These are phyloP conservation scores for Aureobasidium pullulans DNA, from an alignment of 2,329 filamentous ascomycete species.

Conservation along the genomic window DNA sequence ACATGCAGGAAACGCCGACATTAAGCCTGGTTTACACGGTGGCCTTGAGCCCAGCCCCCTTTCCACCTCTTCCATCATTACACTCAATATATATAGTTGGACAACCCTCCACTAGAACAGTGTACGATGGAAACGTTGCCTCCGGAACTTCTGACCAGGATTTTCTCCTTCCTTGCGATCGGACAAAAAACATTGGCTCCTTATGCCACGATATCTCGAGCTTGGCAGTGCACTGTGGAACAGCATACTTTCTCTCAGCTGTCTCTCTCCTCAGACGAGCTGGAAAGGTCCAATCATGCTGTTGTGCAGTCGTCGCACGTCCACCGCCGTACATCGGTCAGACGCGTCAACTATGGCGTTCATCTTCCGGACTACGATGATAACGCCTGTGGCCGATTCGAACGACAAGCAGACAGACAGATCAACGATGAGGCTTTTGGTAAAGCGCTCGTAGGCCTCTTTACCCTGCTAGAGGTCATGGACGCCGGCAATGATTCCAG, in stretches of 20 bases:
- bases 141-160: background rate
- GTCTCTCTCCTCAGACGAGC: background rate
- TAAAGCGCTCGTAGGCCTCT: background rate
- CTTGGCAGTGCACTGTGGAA: background rate
- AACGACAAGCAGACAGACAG: background rate
- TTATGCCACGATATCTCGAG: conserved; percentile 3
- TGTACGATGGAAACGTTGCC: background rate
- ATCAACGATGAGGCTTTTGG: background rate
- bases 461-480: background rate
- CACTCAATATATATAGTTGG: too few relatives aligned
- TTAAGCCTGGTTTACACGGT: too few relatives aligned
- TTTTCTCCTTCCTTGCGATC: background rate
- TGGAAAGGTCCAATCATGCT: background rate
- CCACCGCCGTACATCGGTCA: background rate
- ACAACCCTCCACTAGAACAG: too few relatives aligned
- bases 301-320: background rate
- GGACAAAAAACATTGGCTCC: background rate
- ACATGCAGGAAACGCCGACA: too few relatives aligned
- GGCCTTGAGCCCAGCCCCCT: too few relatives aligned
- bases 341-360: background rate
- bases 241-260: background rate
- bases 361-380: conserved; percentile 1
- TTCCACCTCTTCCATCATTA: too few relatives aligned
- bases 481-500: background rate
- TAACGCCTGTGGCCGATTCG: background rate